Percentiles rank a stretch among this genome's conserved stretches.
These are phyloP conservation scores for Parietichytrium sp. DNA, from an alignment of 108 stramenopile species.

Conservation along the genomic window DNA sequence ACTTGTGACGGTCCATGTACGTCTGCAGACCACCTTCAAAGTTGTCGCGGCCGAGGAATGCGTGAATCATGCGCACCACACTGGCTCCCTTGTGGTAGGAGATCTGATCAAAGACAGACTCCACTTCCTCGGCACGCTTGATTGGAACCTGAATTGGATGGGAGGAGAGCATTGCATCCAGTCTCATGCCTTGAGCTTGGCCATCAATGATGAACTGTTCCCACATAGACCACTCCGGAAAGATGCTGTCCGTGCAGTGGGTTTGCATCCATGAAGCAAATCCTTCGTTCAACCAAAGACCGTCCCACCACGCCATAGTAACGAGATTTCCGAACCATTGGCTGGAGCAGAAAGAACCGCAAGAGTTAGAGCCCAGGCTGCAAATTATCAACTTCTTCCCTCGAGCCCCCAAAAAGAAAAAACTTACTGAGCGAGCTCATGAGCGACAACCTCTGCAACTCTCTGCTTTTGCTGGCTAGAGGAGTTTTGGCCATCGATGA, in stretches of 20 bases:
- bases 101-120: slow-evolving; percentile 95
- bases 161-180: slow-evolving; percentile 77
- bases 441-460: slow-evolving; percentile 89
- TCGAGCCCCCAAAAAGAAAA: too few species aligned
- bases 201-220: slow-evolving; percentile 86
- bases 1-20: slow-evolving; percentile 51
- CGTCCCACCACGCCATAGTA: slow-evolving; percentile 96
- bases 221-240: slow-evolving; percentile 76
- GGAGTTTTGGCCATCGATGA: background rate
- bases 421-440: slow-evolving; percentile 97
- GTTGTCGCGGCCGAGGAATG: background rate
- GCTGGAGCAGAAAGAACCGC: too few species aligned
- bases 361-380: too few species aligned
- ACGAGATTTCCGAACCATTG: slow-evolving; percentile 95
- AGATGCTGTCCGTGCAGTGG: slow-evolving; percentile 72
- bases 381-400: too few species aligned
- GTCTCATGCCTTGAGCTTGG: slow-evolving; percentile 70
- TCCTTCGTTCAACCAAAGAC: slow-evolving; percentile 95
- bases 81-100: slow-evolving; percentile 68
- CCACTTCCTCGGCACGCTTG: slow-evolving; percentile 86
- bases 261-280: slow-evolving; percentile 86
- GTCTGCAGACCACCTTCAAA: slow-evolving; percentile 52
- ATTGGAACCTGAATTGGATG: slow-evolving; percentile 84
- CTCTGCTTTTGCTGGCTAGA: slow-evolving; percentile 71
- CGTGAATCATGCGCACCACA: slow-evolving; percentile 53